Base-by-base conservation (phyloP, 1,284 basidiomycete genomes). In the Tylopilus sp. region DNA sequence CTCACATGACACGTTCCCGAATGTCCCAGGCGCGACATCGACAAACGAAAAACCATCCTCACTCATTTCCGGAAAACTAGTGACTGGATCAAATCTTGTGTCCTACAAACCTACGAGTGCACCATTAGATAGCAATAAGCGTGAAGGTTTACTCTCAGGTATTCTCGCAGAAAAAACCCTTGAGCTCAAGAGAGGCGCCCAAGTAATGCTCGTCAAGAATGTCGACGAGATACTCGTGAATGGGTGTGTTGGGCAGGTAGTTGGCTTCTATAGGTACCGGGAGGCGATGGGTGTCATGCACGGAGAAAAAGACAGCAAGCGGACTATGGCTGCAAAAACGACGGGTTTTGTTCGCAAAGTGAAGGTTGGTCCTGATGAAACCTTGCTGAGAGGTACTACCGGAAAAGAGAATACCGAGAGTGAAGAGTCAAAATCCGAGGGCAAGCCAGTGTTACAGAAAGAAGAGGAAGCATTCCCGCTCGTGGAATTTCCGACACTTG, bases 151-250 rank as follows among this genome's bases (percentile, higher is more conserved):
- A 16, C 68, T 83, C 15, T 61, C 70, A 6, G 77, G 74, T 55
- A 71, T 84, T 58, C 75, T 81, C 61, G 79, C 78, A 0, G 73
- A 76, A 18, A 63, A 61, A 37, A 63, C 60, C 3, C 67, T 90
- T 28, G 63, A 68, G 2, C 73, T 91, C 47, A 86, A 86, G 63
- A 67, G 74, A 15, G 71, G 67, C 3, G 73, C 76, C 0, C 76
- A 81, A 53, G 79, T 81, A 11, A 81, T 80, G 78, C 71, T 91
- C n/a, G 80, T 90, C 68, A 89, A 90, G 73, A 92, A 92, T 57
- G 63, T 86, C 7, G 86, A 89, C 58, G 79, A 85, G 40, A 75
- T 75, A 41, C 75, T 91, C 2, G 88, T 89, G 45, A 92, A 91
- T 58, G 89, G 89, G 2, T 81, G 79, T 18, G 79, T 89, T 39